Evolutionary conservation across 2,329 filamentous ascomycete genomes (phyloP), one percentile per base, ranked within the genome.

Genomic region (Juglanconis juglandina): DNA sequence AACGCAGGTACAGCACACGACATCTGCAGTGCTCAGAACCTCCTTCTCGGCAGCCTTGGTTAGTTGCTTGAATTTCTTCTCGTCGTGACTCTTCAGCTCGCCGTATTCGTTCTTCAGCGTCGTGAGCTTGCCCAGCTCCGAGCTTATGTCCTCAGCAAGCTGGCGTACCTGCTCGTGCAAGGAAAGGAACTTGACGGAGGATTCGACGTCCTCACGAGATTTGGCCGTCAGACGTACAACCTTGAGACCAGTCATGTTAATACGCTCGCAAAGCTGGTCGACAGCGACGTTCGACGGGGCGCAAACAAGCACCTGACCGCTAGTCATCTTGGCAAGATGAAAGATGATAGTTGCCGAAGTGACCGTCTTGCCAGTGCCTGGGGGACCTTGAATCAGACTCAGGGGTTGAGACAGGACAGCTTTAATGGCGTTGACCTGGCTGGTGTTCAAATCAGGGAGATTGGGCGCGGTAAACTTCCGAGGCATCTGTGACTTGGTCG

Each of bases 331-430:
- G 66, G 92, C 92, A 61, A 99, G 81, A 72, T 99, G 95, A 71
- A 97, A 98, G 72, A 99, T 99, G 73, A 99, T 96, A 1, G 95
- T 99, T 39, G 95, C 95, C 41, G 95, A 99, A 14, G 95, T 99
- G 61, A 99, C 95, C 0, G 95, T 99, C 82, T 99, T 99, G 71
- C 95, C 95, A 4, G 95, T 99, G 71, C 95, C 95, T 0, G 95
- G 95, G 62, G 95, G 95, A 0, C 95, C 95, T 74, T 99, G 95
- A 62, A 99, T 99, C 70, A 99, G 82, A 74, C 92, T 97, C 52
- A 99, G 81, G 17, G 95, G 95, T 68, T 94, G 95, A 69, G 96
- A 92, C 42, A 99, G 79, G 33, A 98, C 95, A 64, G 91, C 93
- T 77, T 96, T 97, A 68, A 99, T 96, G 30, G 95, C 95, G 67